Evolutionary conservation across 2,329 filamentous ascomycete genomes (phyloP), one percentile per base, ranked within the genome.

Genomic region (Akanthomyces muscarius): DNA sequence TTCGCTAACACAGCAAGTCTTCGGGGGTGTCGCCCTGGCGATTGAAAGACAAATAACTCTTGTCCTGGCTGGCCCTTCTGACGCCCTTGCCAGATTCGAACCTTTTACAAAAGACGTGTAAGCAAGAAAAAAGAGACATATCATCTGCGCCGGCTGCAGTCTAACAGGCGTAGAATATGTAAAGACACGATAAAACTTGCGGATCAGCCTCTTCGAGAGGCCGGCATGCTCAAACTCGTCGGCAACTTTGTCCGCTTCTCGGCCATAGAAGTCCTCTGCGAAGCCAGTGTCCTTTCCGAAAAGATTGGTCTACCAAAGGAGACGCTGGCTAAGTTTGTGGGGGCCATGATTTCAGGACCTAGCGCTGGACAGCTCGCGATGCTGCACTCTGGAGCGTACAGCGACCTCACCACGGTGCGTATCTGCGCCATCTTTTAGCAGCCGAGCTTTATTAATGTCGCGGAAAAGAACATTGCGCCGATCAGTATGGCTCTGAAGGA

Each of bases 401-500:
- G 28, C 11, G n/a, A 61, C 23, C 25, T 30, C 21, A 52, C 57
- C 30, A 61, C 45, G 45, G 57, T 61, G 30, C 30, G 57, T 30
- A 25, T 16, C 16, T 16, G 18, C 16, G 18, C 2, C 4, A 4
- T 36, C 25, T 2, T 50, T 6, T 28, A 28, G 23, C 13, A 30
- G 25, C 23, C 2, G 18, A 18, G 13, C 11, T 30, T 28, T 53
- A 21, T 33, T 53, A 55, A 55, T 45, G 44, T 44, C 3, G 41
- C 33, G 18, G 18, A 6, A n/a, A 6, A 61, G 47, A 61, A 18
- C 42, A 21, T 61, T 13, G 36, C 47, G 5, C 57, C 57, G 4
- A 61, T 61, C 21, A 61, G 57, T 14, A 61, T 61, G 57, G 57
- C 48, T 6, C 11, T 61, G 21, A 61, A 61, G 16, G 57, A 61